Percentiles rank a stretch among this genome's conserved stretches.
phyloP scores from a whole-genome alignment of 495 filamentous ascomycete species.

The Penicillium roqueforti region DNA sequence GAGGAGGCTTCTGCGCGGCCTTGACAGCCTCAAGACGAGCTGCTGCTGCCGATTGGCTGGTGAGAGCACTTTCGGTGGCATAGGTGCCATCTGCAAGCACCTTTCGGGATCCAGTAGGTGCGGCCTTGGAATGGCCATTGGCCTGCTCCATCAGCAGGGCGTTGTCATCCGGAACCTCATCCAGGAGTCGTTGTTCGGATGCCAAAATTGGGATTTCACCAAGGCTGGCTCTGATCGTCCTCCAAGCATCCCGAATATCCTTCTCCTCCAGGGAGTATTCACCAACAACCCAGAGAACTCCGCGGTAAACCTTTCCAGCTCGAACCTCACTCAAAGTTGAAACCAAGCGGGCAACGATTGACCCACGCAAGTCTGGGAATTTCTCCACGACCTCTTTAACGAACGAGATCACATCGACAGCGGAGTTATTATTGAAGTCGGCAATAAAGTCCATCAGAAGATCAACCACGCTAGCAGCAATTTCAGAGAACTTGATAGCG shows the following conservation, averaged over 20 bases:
- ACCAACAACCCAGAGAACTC: slow-evolving; percentile 95
- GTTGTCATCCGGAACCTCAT: slow-evolving; percentile 69
- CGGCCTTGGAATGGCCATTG: slow-evolving; percentile 76
- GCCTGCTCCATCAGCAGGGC: slow-evolving; percentile 64
- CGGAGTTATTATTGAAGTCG: slow-evolving; percentile 95
- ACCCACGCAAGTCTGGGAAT: slow-evolving; percentile 82
- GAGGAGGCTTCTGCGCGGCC: slow-evolving; percentile 91
- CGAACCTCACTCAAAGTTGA: slow-evolving; percentile 89
- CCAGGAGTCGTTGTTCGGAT: slow-evolving; percentile 87
- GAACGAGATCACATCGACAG: slow-evolving; percentile 96
- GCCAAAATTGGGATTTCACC: slow-evolving; percentile 97
- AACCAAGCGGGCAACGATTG: slow-evolving; percentile 85
- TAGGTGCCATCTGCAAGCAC: slow-evolving; percentile 97
- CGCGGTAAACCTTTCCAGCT: slow-evolving; percentile 95
- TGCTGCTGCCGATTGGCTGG: slow-evolving; percentile 81
- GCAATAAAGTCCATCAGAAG: slow-evolving; percentile 99
- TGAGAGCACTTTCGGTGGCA: slow-evolving; percentile 93
- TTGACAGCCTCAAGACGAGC: slow-evolving; percentile 96
- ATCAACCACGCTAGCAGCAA: slow-evolving; percentile 93
- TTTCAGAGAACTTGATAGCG: slow-evolving; percentile 97
- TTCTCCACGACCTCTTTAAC: slow-evolving; percentile 99
- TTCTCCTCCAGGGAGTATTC: slow-evolving; percentile 92
- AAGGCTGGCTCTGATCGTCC: slow-evolving; percentile 85
- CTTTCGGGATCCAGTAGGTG: slow-evolving; percentile 79
- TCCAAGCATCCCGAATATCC: slow-evolving; percentile 97